These are phyloP conservation scores for Cryphonectria naterciae DNA, from an alignment of 2,329 filamentous ascomycete species.

Conservation along the genomic window DNA sequence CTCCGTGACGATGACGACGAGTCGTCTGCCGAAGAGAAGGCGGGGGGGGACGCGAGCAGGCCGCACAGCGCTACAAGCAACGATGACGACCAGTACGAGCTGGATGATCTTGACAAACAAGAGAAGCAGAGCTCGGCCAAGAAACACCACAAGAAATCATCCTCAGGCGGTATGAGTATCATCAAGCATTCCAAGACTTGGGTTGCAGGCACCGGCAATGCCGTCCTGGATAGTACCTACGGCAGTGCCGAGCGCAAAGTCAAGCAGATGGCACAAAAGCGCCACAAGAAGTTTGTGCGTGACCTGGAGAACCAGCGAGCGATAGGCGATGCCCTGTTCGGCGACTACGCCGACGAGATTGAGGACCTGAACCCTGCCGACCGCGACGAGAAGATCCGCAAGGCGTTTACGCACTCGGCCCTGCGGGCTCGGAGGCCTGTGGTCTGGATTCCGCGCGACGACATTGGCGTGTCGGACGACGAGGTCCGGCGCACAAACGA, in stretches of 20 bases:
- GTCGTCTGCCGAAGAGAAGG: conserved; percentile 5
- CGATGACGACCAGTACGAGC: conserved; percentile 37
- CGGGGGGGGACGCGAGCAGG: conserved; percentile 30
- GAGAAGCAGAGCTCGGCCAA: conserved; percentile 13
- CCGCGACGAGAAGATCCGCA: conserved; percentile 79
- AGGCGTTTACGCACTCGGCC: conserved; percentile 90
- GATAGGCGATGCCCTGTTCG: conserved; percentile 81
- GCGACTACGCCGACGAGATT: conserved; percentile 87
- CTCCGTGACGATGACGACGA: conserved; percentile 45
- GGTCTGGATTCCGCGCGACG: conserved; percentile 92
- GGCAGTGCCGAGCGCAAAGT: conserved; percentile 46
- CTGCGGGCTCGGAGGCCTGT: conserved; percentile 82
- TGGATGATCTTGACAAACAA: conserved; percentile 37
- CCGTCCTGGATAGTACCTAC: conserved; percentile 51
- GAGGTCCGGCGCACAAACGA: conserved; percentile 79
- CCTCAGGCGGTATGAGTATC: conserved; percentile 24
- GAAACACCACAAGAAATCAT: conserved; percentile 23
- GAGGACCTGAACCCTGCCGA: conserved; percentile 92
- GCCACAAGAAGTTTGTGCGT: conserved; percentile 52
- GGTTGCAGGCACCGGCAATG: conserved; percentile 54
- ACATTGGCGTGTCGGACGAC: conserved; percentile 87
- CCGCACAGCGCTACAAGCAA: conserved; percentile 31
- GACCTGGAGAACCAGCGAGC: conserved; percentile 74
- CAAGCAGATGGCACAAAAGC: conserved; percentile 51
- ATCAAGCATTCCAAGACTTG: conserved; percentile 48